These are phyloP conservation scores for Anthoceros angustus DNA, from an alignment of 225 moss, liverwort and hornwort species.

Conservation along the genomic window DNA sequence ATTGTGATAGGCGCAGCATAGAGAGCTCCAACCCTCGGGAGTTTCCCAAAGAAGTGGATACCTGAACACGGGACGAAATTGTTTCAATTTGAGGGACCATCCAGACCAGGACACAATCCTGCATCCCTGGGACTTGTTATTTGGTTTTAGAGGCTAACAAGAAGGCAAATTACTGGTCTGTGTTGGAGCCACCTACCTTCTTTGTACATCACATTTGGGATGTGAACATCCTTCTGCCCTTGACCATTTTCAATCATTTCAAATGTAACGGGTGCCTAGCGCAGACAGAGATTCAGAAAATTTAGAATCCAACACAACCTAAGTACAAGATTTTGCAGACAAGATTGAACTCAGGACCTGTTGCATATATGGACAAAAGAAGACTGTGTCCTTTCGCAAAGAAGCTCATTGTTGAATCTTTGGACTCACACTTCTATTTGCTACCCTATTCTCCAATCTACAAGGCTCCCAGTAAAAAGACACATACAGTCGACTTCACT, in stretches of 20 bases:
- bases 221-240: neutral
- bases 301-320: neutral
- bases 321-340: neutral
- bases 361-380: too few relatives aligned
- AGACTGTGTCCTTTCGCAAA: too few relatives aligned
- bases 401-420: too few relatives aligned
- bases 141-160: too few relatives aligned
- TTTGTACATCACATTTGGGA: neutral
- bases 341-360: neutral
- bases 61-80: neutral
- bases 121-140: too few relatives aligned
- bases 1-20: constrained; percentile 3
- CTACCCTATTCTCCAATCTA: too few relatives aligned
- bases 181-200: neutral
- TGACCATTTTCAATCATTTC: neutral
- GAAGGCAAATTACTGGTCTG: too few relatives aligned
- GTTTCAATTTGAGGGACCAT: neutral
- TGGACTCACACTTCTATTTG: too few relatives aligned
- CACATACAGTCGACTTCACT: too few relatives aligned
- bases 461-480: too few relatives aligned
- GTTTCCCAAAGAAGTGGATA: neutral
- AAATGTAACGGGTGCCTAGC: neutral
- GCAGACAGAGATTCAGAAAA: neutral
- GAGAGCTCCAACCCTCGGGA: neutral
- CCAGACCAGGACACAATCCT: too few relatives aligned